phyloP scores from a whole-genome alignment of 192 early-diverging fungal species.

The Dissophora globulifera region DNA sequence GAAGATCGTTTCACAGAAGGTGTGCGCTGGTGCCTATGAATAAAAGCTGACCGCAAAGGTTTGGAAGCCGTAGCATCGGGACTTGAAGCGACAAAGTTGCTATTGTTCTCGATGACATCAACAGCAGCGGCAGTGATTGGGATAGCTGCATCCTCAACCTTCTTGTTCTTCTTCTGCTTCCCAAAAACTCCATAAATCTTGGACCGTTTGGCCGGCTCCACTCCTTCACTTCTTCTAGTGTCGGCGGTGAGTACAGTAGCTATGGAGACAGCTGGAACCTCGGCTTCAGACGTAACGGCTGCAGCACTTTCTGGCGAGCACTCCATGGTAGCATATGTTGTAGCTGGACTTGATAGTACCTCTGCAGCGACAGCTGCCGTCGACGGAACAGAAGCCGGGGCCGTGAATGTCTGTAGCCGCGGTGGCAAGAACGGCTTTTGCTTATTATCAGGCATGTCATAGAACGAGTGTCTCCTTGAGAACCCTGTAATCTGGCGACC shows the following conservation, averaged over 20 bases:
- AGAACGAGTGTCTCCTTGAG: conserved; percentile 33
- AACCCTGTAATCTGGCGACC: conserved; percentile 19
- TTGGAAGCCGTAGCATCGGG: not conserved
- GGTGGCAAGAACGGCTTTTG: not conserved
- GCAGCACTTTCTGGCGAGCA: not conserved
- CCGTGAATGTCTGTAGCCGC: not conserved
- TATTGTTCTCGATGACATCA: not conserved
- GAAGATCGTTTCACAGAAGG: conserved; percentile 8
- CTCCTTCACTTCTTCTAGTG: too few species aligned
- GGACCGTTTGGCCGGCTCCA: conserved; percentile 4
- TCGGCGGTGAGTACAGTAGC: too few species aligned
- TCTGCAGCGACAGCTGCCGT: too few species aligned
- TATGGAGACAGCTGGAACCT: too few species aligned
- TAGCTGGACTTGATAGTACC: too few species aligned
- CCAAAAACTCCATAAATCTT: conserved; percentile 36
- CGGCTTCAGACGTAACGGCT: not conserved
- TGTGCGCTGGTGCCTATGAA: conserved; percentile 2
- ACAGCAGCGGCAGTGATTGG: not conserved
- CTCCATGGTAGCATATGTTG: too few species aligned
- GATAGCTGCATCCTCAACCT: conserved; percentile 2
- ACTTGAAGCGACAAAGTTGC: too few species aligned
- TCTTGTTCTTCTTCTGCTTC: conserved; percentile 25
- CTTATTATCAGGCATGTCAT: conserved; percentile 12
- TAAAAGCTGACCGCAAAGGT: conserved; percentile 17
- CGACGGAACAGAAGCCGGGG: not conserved